Percentiles rank a stretch among this genome's conserved stretches.
These are phyloP conservation scores for Arthrobotrys musiformis DNA, from an alignment of 2,329 filamentous ascomycete genomes.

Conservation along the genomic window DNA sequence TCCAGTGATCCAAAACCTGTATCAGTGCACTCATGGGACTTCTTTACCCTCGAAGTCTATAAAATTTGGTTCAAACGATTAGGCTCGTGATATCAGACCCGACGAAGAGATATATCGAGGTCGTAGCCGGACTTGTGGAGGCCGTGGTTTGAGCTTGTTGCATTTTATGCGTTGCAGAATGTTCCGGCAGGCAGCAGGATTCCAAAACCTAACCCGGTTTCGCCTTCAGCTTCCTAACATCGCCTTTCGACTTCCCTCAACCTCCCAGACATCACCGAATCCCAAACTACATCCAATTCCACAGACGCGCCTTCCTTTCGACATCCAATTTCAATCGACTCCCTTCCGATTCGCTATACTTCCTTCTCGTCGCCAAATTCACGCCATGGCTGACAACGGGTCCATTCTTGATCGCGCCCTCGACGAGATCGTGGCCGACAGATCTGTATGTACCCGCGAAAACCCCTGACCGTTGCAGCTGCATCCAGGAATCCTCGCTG, in stretches of 20 bases:
- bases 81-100: too few relatives aligned
- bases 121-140: too few relatives aligned
- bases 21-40: too few relatives aligned
- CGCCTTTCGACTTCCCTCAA: conserved; percentile 15
- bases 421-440: conserved; percentile 55
- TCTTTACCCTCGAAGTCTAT: too few relatives aligned
- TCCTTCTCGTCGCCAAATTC: background rate
- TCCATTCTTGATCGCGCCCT: conserved; percentile 55
- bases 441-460: conserved; percentile 45
- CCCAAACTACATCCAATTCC: background rate
- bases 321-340: background rate
- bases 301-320: background rate
- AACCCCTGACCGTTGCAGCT: background rate
- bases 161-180: conserved; percentile 51
- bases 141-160: conserved; percentile 20
- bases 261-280: conserved; percentile 5
- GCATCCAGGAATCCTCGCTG: background rate
- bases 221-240: conserved; percentile 34
- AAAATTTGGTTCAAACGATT: too few relatives aligned
- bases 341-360: background rate
- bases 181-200: conserved; percentile 35
- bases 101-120: too few relatives aligned
- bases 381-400: conserved; percentile 44
- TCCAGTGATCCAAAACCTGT: too few relatives aligned
- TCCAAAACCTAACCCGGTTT: conserved; percentile 27